Evolutionary conservation across 1,139 yeast species (phyloP).

Genomic region (Hyphopichia khmerensis): DNA sequence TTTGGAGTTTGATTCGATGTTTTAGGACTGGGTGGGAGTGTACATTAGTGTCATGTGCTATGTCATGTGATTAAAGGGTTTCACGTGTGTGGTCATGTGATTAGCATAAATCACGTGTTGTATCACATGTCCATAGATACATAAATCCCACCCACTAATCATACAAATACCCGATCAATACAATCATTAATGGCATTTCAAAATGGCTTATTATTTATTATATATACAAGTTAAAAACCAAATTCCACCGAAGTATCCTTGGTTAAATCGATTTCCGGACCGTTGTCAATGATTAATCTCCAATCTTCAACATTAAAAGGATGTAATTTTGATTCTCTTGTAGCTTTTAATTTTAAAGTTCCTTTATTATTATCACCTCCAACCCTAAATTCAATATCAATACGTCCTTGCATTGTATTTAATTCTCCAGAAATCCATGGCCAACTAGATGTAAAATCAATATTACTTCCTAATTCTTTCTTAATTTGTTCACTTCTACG

Average conservation of each 20-base stretch:
- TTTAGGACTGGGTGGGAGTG: no score
- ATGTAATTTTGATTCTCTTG: slow-evolving; percentile 52
- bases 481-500: slow-evolving; percentile 75
- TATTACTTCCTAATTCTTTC: slow-evolving; percentile 67
- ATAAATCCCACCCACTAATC: no score
- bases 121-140: no score
- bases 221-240: slow-evolving; percentile 18
- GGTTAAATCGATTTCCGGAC: slow-evolving; percentile 47
- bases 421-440: slow-evolving; percentile 91
- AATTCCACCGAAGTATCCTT: slow-evolving; percentile 48
- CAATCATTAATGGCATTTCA: no score
- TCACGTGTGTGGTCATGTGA: no score
- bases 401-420: slow-evolving; percentile 78
- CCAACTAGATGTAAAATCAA: slow-evolving; percentile 64
- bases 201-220: no score
- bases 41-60: no score
- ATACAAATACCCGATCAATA: no score
- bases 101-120: no score
- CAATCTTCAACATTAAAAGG: slow-evolving; percentile 64
- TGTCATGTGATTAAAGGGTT: no score
- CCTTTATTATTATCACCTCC: slow-evolving; percentile 60
- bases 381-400: slow-evolving; percentile 70
- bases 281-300: slow-evolving; percentile 46
- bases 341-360: slow-evolving; percentile 56
- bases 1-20: no score